Evolutionary conservation across 2,329 filamentous ascomycete species (phyloP), one percentile per base, ranked within the genome.

Genomic region (Ophiostoma montium): DNA sequence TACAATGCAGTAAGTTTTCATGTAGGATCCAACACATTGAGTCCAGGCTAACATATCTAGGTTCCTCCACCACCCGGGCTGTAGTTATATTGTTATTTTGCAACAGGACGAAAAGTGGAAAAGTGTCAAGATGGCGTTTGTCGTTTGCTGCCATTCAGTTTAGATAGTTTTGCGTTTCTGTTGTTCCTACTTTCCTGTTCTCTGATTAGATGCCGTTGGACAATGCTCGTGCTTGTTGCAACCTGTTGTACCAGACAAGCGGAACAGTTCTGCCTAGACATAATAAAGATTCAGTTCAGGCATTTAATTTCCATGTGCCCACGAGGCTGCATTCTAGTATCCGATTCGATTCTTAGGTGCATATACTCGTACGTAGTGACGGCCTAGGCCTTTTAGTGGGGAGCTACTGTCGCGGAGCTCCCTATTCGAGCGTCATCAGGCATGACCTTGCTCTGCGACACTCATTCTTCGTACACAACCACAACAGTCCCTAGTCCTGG

Each of bases 1-100:
- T 87, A 85, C 60, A 78, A 75, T 10, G 27, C 38, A 11, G 38
- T 41, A 23, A 19, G 41, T 43, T 13, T 13, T 41, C 23, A n/a
- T 27, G 23, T 27, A 27, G n/a, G n/a, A n/a, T n/a, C n/a, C n/a
- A n/a, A n/a, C n/a, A n/a, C n/a, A n/a, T n/a, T n/a, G n/a, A n/a
- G n/a, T n/a, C 23, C 23, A 27, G 8, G 23, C 23, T 27, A 27
- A 27, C 23, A 27, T 8, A 5, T 27, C 8, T 8, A 27, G 23
- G 15, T 16, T 4, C 39, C 39, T 15, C 39, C 39, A 30, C 39
- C 39, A 42, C 39, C 39, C 8, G 39, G 39, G 19, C 23, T 42
- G 39, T 42, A 42, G 23, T 16, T 10, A 10, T 19, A 27, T n/a
- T 6, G 9, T 12, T 21, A 9, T 23, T 21, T 42, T 9, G 1